Evolutionary conservation across 2,329 filamentous ascomycete genomes (phyloP), one percentile per base, ranked within the genome.

Genomic region (Alternaria tenuissima): DNA sequence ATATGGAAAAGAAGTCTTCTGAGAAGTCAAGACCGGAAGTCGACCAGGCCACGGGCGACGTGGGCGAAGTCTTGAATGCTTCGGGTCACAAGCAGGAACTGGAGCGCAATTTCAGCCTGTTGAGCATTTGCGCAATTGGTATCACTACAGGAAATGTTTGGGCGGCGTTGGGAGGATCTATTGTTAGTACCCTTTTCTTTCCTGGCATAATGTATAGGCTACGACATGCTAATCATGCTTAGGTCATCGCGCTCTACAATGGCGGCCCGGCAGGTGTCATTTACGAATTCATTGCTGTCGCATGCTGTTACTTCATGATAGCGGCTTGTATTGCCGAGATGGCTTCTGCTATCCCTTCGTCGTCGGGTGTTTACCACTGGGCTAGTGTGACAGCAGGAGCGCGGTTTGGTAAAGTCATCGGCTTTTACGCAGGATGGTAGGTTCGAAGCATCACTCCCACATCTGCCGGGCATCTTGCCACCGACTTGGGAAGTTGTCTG

Each of bases 61-160:
- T 71, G 8, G 73, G 71, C n/a, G 71, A 80, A 49, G 72, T 79
- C 7, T 69, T 85, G 61, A 85, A 85, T 65, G 81, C 81, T 2
- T 83, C 82, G 3, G 84, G 84, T 1, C 83, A 86, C 67, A 76
- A 80, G 41, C 83, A 86, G 65, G 83, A 86, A 66, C 74, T 86
- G 3, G 79, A 85, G 43, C 78, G 83, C 2, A 81, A 83, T 39
- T 85, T 85, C 70, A 81, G 79, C 39, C 70, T 86, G 3, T 67
- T 81, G 64, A 80, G 76, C 32, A 80, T 84, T 43, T 83, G 80
- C 66, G 75, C 79, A 11, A 78, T 84, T 30, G 83, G 81, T 4
- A 79, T 83, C 26, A 79, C 78, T 2, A 82, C 80, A 9, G 81
- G 70, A 1, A 76, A 77, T 65, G 78, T 79, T 0, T 83, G 81